phyloP scores from a whole-genome alignment of 1,284 basidiomycete genomes.

The Ustilago sp. region DNA sequence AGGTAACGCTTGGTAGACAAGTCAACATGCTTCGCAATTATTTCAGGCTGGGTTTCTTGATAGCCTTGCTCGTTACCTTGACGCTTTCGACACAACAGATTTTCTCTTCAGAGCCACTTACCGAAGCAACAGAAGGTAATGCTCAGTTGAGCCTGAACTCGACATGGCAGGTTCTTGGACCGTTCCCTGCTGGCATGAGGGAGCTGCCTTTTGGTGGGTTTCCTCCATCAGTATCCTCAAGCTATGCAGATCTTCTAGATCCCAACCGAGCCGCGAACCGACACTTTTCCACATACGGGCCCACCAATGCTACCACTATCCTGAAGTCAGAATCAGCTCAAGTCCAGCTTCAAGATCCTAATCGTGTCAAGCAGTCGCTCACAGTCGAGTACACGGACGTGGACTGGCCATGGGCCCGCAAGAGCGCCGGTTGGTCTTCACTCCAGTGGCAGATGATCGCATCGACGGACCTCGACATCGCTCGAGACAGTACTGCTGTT shows the following conservation, averaged over 20 bases:
- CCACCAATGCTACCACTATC: slow-evolving; percentile 17
- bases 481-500: slow-evolving; percentile 20
- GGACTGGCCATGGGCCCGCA: slow-evolving; percentile 38
- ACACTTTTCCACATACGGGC: slow-evolving; percentile 26
- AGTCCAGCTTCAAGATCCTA: background rate
- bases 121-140: background rate
- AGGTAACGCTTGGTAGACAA: background rate
- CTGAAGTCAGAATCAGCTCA: slow-evolving; percentile 10
- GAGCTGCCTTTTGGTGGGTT: slow-evolving; percentile 42
- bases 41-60: slow-evolving; percentile 48
- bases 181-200: slow-evolving; percentile 39
- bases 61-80: slow-evolving; percentile 16
- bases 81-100: slow-evolving; percentile 31
- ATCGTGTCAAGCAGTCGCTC: slow-evolving; percentile 27
- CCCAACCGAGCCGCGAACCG: background rate
- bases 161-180: slow-evolving; percentile 36
- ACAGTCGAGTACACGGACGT: slow-evolving; percentile 33
- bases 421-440: slow-evolving; percentile 50
- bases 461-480: slow-evolving; percentile 27
- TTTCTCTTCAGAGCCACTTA: background rate
- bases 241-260: slow-evolving; percentile 19
- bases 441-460: slow-evolving; percentile 54
- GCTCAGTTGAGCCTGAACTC: slow-evolving; percentile 1
- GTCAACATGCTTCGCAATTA: slow-evolving; percentile 6
- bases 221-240: slow-evolving; percentile 13